phyloP scores from a whole-genome alignment of 169 alveolate genomes.

The Neospora caninum region DNA sequence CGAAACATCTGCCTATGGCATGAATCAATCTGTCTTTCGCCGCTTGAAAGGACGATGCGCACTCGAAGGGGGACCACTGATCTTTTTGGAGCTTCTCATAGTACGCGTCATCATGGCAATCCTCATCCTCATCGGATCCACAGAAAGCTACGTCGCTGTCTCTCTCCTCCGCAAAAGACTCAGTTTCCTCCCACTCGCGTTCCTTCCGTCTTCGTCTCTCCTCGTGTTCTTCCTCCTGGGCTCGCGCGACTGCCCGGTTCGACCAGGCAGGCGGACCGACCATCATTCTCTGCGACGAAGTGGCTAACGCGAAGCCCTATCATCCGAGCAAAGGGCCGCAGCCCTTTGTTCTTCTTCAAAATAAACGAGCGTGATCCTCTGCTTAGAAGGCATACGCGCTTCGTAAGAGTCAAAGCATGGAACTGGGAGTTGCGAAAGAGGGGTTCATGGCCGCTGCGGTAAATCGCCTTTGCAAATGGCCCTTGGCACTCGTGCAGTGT shows the following conservation, averaged over 20 bases:
- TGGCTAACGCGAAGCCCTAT: too few species aligned
- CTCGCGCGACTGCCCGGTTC: conserved; percentile 17
- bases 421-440: too few species aligned
- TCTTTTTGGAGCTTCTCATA: background rate
- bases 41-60: background rate
- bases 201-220: background rate
- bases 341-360: too few species aligned
- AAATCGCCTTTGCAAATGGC: too few species aligned
- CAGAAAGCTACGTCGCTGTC: background rate
- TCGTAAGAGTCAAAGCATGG: too few species aligned
- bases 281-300: background rate
- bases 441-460: too few species aligned
- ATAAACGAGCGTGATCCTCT: too few species aligned
- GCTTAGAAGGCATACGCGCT: too few species aligned
- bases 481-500: too few species aligned
- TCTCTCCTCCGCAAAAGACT: background rate
- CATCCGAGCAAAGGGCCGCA: too few species aligned
- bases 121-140: background rate
- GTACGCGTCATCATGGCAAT: conserved; percentile 1
- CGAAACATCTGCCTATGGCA: conserved; percentile 46
- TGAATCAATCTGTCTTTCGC: conserved; percentile 49
- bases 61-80: conserved; percentile 9
- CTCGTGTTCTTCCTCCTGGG: conserved; percentile 35
- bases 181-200: background rate
- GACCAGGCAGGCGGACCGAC: conserved; percentile 17